A percentile compares a stretch with the other conserved stretches of the same genome.
These are phyloP conservation scores for Oryza glumipatula DNA, from an alignment of 176 grass and related monocot genomes.

Conservation along the genomic window DNA sequence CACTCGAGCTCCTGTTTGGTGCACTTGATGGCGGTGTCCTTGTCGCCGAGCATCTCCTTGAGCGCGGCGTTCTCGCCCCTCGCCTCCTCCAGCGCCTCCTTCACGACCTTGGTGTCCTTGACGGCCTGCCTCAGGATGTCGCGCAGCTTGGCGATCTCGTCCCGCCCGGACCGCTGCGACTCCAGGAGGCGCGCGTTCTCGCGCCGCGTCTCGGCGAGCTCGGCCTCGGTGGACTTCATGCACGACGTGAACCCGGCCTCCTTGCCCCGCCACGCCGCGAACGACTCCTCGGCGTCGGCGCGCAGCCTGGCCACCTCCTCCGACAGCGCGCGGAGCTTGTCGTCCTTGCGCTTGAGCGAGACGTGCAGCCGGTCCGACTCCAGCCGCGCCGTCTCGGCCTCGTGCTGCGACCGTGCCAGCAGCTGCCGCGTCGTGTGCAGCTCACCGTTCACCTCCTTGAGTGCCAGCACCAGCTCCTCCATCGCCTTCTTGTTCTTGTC, in stretches of 20 bases:
- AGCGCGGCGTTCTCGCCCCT: constrained; percentile 62
- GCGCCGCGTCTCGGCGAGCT: constrained; percentile 46
- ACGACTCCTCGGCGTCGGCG: constrained; percentile 69
- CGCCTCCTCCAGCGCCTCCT: constrained; percentile 76
- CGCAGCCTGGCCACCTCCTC: constrained; percentile 62
- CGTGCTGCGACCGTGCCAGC: constrained; percentile 51
- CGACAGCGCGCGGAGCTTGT: constrained; percentile 44
- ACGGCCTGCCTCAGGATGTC: constrained; percentile 91
- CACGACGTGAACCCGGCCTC: constrained; percentile 84
- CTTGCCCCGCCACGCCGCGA: constrained; percentile 58
- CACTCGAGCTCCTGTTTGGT: constrained; percentile 70
- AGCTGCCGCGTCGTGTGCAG: constrained; percentile 51
- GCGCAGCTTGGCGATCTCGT: constrained; percentile 78
- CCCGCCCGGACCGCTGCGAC: constrained; percentile 60
- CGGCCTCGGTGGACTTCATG: constrained; percentile 62
- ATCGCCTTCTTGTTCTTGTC: constrained; percentile 88
- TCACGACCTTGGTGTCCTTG: constrained; percentile 65
- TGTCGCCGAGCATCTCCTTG: constrained; percentile 55
- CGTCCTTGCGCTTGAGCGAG: constrained; percentile 49
- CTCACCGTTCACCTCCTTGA: constrained; percentile 83
- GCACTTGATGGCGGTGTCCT: constrained; percentile 59
- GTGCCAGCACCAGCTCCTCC: constrained; percentile 75
- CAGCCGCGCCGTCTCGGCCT: constrained; percentile 53
- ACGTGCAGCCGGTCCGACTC: constrained; percentile 62
- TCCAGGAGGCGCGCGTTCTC: constrained; percentile 61